Conservation (phyloP, 495 filamentous ascomycete genomes). For the Echria macrotheca region DNA sequence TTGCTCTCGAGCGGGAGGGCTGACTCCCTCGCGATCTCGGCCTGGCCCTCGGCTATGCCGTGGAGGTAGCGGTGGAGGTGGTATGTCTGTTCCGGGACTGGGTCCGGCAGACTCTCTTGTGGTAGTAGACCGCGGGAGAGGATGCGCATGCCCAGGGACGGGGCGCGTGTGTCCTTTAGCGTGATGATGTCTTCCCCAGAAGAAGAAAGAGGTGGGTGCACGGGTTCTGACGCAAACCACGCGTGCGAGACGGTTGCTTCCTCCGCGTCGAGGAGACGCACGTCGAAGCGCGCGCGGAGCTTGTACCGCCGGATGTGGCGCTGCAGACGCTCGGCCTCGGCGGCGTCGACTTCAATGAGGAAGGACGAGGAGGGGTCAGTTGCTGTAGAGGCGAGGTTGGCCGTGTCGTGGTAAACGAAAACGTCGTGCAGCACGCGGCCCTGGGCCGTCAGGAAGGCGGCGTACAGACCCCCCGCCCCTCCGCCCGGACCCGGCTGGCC, state of each 20-base stretch:
- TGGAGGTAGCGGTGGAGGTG: conserved; percentile 65
- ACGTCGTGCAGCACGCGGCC: conserved; percentile 83
- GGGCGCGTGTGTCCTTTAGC: conserved; percentile 59
- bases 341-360: conserved; percentile 76
- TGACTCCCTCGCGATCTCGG: conserved; percentile 62
- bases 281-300: conserved; percentile 67
- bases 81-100: conserved; percentile 44
- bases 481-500: conserved; percentile 18
- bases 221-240: conserved; percentile 43
- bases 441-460: conserved; percentile 77
- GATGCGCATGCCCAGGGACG: conserved; percentile 60
- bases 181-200: conserved; percentile 21
- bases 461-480: conserved; percentile 54
- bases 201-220: not conserved
- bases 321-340: conserved; percentile 53
- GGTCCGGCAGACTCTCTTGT: conserved; percentile 26
- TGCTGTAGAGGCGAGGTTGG: conserved; percentile 14
- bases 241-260: conserved; percentile 61
- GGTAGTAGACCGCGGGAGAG: conserved; percentile 36
- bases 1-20: conserved; percentile 80
- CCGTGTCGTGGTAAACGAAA: conserved; percentile 69
- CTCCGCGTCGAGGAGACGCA: conserved; percentile 56
- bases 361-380: conserved; percentile 51
- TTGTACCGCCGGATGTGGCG: conserved; percentile 78
- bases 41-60: conserved; percentile 79